A percentile compares a stretch with the other conserved stretches of the same genome.
Evolutionary conservation across 345 rosid species (phyloP).

Genomic region (Dimocarpus longan): DNA sequence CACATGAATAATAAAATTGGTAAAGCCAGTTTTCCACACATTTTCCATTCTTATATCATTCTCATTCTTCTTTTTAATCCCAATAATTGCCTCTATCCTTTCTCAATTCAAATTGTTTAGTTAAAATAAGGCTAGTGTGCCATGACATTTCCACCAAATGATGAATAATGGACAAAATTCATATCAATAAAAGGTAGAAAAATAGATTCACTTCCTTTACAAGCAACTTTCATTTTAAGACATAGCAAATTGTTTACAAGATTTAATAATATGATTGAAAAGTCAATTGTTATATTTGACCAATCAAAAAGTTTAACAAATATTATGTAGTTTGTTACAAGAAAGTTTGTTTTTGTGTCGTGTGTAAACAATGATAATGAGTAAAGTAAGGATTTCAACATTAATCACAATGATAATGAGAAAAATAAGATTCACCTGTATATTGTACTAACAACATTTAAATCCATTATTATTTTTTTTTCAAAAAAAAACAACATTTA

Average conservation of each 20-base stretch:
- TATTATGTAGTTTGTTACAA: background rate
- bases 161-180: background rate
- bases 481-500: background rate
- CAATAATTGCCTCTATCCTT: background rate
- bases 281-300: background rate
- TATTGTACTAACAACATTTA: background rate
- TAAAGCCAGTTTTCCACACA: background rate
- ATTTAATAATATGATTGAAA: background rate
- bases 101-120: background rate
- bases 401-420: no score
- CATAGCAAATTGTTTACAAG: background rate
- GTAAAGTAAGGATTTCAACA: background rate
- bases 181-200: background rate
- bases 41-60: background rate
- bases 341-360: background rate
- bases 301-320: background rate
- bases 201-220: background rate
- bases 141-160: background rate
- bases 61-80: background rate
- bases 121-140: background rate
- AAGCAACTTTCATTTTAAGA: background rate
- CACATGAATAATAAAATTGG: background rate
- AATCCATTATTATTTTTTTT: no score
- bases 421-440: no score
- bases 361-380: background rate